Conservation (phyloP, 2,329 filamentous ascomycete genomes). For the Chrysoporthe austroafricana region DNA sequence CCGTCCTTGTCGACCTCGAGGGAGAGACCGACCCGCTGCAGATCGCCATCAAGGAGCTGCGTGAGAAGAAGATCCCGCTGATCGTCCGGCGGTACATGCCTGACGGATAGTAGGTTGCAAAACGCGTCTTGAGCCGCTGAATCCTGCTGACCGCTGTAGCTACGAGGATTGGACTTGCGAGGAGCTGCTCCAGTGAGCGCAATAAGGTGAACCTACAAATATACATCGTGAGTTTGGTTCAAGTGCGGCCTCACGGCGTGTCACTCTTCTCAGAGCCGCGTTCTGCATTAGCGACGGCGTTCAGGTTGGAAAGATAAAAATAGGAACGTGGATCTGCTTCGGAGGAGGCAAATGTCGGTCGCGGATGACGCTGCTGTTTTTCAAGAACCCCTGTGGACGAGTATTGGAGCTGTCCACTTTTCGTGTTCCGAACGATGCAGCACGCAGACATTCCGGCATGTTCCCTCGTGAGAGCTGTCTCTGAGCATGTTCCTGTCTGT, state of each 20-base stretch:
- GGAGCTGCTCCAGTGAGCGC: slow-evolving; percentile 72
- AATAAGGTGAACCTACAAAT: not conserved
- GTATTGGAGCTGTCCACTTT: no score
- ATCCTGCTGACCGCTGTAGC: slow-evolving; percentile 48
- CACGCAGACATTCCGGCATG: not conserved
- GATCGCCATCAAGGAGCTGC: slow-evolving; percentile 95
- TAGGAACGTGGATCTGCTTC: slow-evolving; percentile 6
- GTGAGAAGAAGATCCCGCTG: slow-evolving; percentile 97
- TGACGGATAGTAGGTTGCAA: slow-evolving; percentile 80
- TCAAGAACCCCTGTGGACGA: not conserved
- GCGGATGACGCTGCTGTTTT: not conserved
- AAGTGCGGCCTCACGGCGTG: slow-evolving; percentile 20
- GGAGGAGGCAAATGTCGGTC: not conserved
- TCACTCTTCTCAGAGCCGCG: slow-evolving; percentile 20
- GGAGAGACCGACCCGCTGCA: slow-evolving; percentile 97
- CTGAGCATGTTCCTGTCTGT: not conserved
- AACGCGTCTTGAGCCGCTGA: not conserved
- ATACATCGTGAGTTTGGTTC: slow-evolving; percentile 10
- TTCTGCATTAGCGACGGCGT: slow-evolving; percentile 40
- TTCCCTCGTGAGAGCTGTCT: not conserved
- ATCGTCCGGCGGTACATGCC: slow-evolving; percentile 95
- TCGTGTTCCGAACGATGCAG: not conserved
- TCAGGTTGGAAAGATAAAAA: slow-evolving; percentile 30
- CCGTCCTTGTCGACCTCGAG: slow-evolving; percentile 93
- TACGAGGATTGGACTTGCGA: slow-evolving; percentile 99